A percentile compares a stretch with the other conserved stretches of the same genome.
These are phyloP conservation scores for Arabidopsis thaliana DNA, from an alignment of 345 rosid genomes.

Conservation along the genomic window DNA sequence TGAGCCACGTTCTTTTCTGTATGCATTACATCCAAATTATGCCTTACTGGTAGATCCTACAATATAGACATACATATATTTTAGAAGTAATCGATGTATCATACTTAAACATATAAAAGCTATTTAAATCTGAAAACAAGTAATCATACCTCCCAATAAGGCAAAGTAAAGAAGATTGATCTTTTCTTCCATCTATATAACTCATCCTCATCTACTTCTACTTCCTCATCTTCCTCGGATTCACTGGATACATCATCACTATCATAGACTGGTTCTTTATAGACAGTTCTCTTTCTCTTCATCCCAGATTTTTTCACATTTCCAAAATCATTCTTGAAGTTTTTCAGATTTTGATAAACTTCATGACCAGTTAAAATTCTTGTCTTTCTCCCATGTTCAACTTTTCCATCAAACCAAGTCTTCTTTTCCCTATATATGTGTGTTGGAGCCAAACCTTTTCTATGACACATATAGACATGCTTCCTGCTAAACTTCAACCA, in stretches of 20 bases:
- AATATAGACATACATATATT: too few relatives aligned
- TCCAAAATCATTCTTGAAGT: background rate
- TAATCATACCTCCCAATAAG: background rate
- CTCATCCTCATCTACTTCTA: background rate
- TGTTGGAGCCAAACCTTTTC: too few relatives aligned
- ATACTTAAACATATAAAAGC: too few relatives aligned
- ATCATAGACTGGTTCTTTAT: background rate
- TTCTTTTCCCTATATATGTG: too few relatives aligned
- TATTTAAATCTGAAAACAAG: too few relatives aligned
- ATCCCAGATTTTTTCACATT: background rate
- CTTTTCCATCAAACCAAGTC: background rate
- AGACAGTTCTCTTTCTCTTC: background rate
- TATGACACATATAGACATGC: too few relatives aligned
- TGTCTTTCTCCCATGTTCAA: background rate
- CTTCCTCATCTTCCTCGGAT: background rate
- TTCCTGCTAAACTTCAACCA: too few relatives aligned
- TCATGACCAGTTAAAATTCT: background rate
- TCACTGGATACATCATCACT: background rate
- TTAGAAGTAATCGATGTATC: too few relatives aligned
- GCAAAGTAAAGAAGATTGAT: background rate
- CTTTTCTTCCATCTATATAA: background rate
- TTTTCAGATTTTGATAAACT: background rate
- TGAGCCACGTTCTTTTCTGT: too few relatives aligned
- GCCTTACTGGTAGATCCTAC: background rate
- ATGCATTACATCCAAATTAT: background rate